Evolutionary conservation across 1,284 basidiomycete genomes (phyloP).

Genomic region (Ustilago hordei): DNA sequence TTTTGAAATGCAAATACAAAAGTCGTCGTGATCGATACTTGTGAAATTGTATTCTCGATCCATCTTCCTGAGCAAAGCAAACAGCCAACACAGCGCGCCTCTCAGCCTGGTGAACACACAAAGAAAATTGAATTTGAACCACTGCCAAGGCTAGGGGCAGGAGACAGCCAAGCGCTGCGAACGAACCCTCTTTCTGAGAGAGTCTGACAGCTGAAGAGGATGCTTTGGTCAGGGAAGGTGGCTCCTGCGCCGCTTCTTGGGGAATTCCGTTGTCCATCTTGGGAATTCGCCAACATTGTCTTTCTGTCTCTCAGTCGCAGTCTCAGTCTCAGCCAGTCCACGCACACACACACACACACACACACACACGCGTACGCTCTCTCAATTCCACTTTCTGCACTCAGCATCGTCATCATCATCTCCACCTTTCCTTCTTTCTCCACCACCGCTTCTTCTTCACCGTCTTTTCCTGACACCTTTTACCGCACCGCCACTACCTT

Average conservation of each 20-base stretch:
- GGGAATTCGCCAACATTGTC: slow-evolving; percentile 18
- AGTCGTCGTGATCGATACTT: slow-evolving; percentile 31
- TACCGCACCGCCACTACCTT: background rate
- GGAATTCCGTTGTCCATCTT: slow-evolving; percentile 3
- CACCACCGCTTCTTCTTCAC: slow-evolving; percentile 21
- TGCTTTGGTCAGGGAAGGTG: slow-evolving; percentile 21
- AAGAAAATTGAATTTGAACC: background rate
- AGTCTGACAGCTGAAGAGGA: background rate
- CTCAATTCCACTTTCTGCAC: background rate
- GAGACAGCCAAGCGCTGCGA: slow-evolving; percentile 14
- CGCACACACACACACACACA: slow-evolving; percentile 14
- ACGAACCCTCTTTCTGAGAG: background rate
- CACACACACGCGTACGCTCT: slow-evolving; percentile 20
- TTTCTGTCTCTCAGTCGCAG: background rate
- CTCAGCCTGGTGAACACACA: background rate
- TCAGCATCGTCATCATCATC: background rate
- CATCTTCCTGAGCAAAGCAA: slow-evolving; percentile 12
- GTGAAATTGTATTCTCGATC: slow-evolving; percentile 24
- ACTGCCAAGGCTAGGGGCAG: slow-evolving; percentile 21
- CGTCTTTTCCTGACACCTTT: slow-evolving; percentile 3
- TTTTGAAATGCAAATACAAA: slow-evolving; percentile 19
- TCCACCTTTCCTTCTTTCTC: slow-evolving; percentile 6
- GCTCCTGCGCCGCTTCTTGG: slow-evolving; percentile 28
- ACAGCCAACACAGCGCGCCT: background rate
- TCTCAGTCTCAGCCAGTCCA: background rate